Conservation (phyloP, 1,284 basidiomycete genomes). For the Irpex sp. region DNA sequence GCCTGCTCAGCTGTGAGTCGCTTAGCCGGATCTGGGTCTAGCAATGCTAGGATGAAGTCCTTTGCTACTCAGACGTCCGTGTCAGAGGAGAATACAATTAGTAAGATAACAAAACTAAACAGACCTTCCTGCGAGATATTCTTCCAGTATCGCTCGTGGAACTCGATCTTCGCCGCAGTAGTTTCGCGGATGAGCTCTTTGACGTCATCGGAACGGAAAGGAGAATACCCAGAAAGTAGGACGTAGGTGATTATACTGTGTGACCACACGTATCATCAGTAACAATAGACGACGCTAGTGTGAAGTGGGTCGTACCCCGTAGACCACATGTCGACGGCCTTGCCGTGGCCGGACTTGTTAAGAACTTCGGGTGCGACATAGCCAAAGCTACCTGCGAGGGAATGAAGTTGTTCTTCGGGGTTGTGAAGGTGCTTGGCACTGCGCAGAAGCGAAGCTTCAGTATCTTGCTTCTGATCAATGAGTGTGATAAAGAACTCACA, state of each 20-base stretch:
- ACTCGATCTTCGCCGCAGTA: slow-evolving; percentile 78
- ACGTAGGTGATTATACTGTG: slow-evolving; percentile 90
- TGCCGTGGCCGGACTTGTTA: slow-evolving; percentile 80
- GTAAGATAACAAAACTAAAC: slow-evolving; percentile 2
- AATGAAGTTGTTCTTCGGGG: slow-evolving; percentile 74
- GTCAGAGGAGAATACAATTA: background rate
- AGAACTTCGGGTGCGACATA: slow-evolving; percentile 96
- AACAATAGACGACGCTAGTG: too few relatives aligned
- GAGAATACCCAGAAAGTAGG: slow-evolving; percentile 88
- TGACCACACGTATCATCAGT: background rate
- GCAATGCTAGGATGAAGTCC: slow-evolving; percentile 74
- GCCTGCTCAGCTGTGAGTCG: slow-evolving; percentile 79
- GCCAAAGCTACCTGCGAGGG: slow-evolving; percentile 87
- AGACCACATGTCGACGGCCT: slow-evolving; percentile 92
- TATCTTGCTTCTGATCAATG: background rate
- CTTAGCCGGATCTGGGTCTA: slow-evolving; percentile 70
- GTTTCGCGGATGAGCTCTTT: slow-evolving; percentile 81
- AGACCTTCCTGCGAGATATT: slow-evolving; percentile 76
- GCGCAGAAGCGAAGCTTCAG: background rate
- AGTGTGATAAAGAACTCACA: slow-evolving; percentile 47
- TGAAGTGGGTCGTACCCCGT: slow-evolving; percentile 63
- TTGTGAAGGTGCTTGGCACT: slow-evolving; percentile 85
- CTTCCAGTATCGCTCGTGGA: slow-evolving; percentile 93
- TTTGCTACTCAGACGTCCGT: slow-evolving; percentile 55
- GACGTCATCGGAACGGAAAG: slow-evolving; percentile 85